Conservation (phyloP, 2,329 filamentous ascomycete genomes). For the Fusarium algeriense region DNA sequence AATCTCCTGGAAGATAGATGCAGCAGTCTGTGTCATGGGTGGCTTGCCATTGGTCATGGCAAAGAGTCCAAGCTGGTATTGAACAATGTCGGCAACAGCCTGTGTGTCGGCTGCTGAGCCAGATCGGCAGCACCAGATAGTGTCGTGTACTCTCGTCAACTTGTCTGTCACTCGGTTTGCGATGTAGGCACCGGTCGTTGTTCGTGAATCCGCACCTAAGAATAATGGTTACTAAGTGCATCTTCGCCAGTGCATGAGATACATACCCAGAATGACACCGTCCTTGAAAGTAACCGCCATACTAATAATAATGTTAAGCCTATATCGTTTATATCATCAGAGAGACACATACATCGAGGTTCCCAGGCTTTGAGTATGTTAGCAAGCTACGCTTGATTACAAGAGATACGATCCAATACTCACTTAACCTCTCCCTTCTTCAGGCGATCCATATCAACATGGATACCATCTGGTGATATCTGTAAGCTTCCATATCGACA, state of each 20-base stretch:
- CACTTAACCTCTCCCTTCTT: slow-evolving; percentile 99
- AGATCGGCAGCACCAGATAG: slow-evolving; percentile 99
- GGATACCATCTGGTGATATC: slow-evolving; percentile 85
- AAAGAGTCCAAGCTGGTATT: slow-evolving; percentile 95
- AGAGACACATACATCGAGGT: slow-evolving; percentile 85
- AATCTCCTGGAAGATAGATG: slow-evolving; percentile 96
- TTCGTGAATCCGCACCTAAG: slow-evolving; percentile 91
- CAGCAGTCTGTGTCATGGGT: slow-evolving; percentile 94
- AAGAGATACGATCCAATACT: slow-evolving; percentile 53
- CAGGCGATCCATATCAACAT: slow-evolving; percentile 97
- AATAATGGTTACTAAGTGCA: slow-evolving; percentile 26
- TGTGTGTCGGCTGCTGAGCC: slow-evolving; percentile 98
- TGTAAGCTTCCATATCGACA: slow-evolving; percentile 41
- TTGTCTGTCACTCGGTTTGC: slow-evolving; percentile 99
- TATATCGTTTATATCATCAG: slow-evolving; percentile 41
- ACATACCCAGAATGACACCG: slow-evolving; percentile 88
- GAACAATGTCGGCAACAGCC: slow-evolving; percentile 96
- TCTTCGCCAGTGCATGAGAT: not conserved
- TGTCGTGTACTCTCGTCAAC: slow-evolving; percentile 97
- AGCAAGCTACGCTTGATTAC: slow-evolving; percentile 22
- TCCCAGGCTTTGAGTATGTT: slow-evolving; percentile 76
- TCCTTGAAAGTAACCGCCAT: slow-evolving; percentile 99
- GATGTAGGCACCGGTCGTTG: slow-evolving; percentile 97
- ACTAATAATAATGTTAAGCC: slow-evolving; percentile 60
- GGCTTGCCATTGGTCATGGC: slow-evolving; percentile 89